Base-by-base conservation (phyloP, 192 early-diverging fungal genomes). In the Funneliformis mosseae region DNA sequence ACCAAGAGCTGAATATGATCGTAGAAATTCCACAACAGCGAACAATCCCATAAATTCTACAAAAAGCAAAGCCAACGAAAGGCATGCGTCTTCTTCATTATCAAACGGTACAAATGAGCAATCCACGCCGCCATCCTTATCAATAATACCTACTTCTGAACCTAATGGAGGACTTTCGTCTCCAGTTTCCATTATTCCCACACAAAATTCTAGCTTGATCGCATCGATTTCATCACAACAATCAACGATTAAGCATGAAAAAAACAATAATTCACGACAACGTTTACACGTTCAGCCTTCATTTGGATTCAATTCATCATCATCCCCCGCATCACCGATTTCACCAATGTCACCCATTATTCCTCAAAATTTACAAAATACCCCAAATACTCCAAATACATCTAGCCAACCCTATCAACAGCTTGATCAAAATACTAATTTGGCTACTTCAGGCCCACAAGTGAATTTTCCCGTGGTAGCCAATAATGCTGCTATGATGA, bases 61-160 rank as follows among this genome's bases (percentile, higher is more conserved):
- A 76, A 82, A 61, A 69, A 63, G 72, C 8, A 43, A 45, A 33
- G 79, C 62, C 28, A 70, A 73, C 23, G 62, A 73, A 14, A 80
- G 48, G 4, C 71, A 77, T 41, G 82, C 74, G 59, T 72, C 76
- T 50, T 82, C 85, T 33, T 78, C 84, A 25, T 84, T 85, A n/a
- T 82, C 84, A 18, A 81, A 80, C 14, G 79, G 78, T 41, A 85
- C 82, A 11, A 81, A 76, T 45, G 70, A 80, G 5, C 81, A 83
- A 66, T 66, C 62, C 23, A 75, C 42, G 42, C 8, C 68, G 2
- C 42, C 39, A 79, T 81, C 25, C 77, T 80, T 50, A 77, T 33
- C 33, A 33, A 80, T 55, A 72, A 76, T 55, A 78, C 77, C 77
- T 60, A 82, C n/a, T 80, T 78, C 39, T 73, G 83, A 74, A 77